A percentile compares a stretch with the other conserved stretches of the same genome.
Conservation (phyloP, 495 filamentous ascomycete genomes). For the Talaromyces nanjingensis region DNA sequence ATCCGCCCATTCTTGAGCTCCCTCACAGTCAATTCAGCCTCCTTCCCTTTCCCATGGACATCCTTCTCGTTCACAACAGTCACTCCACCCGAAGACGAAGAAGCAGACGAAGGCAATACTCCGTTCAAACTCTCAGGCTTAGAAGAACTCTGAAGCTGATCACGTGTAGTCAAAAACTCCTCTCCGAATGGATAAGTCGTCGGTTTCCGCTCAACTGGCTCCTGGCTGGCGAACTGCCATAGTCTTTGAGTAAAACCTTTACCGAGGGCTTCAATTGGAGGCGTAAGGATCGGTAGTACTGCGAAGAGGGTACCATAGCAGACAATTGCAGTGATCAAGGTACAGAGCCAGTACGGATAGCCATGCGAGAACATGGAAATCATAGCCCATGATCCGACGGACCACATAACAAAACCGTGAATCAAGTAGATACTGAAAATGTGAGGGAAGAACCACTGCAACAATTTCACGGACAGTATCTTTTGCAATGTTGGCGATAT, state of each 20-base stretch:
- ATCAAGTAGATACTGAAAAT: constrained; percentile 39
- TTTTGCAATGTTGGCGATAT: constrained; percentile 24
- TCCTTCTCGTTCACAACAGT: background rate
- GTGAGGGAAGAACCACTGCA: constrained; percentile 34
- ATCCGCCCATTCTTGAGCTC: background rate
- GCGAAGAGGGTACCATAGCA: constrained; percentile 8
- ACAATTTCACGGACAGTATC: constrained; percentile 20
- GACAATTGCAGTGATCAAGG: constrained; percentile 3
- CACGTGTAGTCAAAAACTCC: constrained; percentile 4
- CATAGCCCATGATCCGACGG: constrained; percentile 10
- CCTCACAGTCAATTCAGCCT: background rate
- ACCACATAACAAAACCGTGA: constrained; percentile 35
- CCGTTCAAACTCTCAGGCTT: background rate
- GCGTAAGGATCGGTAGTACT: constrained; percentile 4
- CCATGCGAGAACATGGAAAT: constrained; percentile 6
- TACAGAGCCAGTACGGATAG: constrained; percentile 10
- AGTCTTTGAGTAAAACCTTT: constrained; percentile 6
- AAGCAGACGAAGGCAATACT: background rate
- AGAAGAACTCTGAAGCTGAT: background rate
- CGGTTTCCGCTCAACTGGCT: constrained; percentile 1
- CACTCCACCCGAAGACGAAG: background rate
- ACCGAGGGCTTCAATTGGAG: constrained; percentile 11
- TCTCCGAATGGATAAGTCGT: constrained; percentile 8
- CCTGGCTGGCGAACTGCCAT: constrained; percentile 7
- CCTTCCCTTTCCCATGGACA: background rate